Evolutionary conservation across 129 eudicot genomes (phyloP).

Genomic region (Scalesia atractyloides): DNA sequence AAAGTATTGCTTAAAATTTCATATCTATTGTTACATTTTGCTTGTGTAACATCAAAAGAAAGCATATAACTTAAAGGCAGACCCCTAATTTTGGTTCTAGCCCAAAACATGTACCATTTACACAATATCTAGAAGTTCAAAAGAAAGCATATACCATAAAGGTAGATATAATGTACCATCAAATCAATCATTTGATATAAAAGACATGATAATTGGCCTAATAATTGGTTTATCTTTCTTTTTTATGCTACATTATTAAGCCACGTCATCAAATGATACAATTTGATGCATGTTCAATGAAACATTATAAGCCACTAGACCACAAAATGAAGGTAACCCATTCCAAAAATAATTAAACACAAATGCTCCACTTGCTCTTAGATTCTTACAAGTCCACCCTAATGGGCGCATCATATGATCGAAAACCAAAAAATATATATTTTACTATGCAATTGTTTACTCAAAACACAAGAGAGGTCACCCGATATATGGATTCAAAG

Average conservation of each 20-base stretch:
- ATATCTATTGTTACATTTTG: no score
- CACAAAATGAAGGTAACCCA: background rate
- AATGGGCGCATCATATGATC: constrained; percentile 5
- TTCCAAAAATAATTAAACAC: background rate
- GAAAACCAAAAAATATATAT: constrained; percentile 1
- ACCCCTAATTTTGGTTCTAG: no score
- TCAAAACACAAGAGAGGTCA: constrained; percentile 22
- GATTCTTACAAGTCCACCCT: constrained; percentile 2
- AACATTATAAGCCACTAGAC: background rate
- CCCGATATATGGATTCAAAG: background rate
- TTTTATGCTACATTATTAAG: background rate
- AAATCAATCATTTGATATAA: background rate
- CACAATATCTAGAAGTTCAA: background rate
- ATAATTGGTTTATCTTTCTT: background rate
- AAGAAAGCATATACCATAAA: background rate
- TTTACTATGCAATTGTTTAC: constrained; percentile 33
- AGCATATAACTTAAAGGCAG: no score
- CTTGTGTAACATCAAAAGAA: no score
- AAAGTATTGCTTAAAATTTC: no score
- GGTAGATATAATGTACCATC: background rate
- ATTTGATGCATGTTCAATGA: background rate
- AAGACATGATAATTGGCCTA: background rate
- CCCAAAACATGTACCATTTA: background rate
- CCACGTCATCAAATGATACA: background rate
- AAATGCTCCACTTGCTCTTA: constrained; percentile 20